These are phyloP conservation scores for Paraleonurus japonicus DNA, from an alignment of 257 asterid species.

Conservation along the genomic window DNA sequence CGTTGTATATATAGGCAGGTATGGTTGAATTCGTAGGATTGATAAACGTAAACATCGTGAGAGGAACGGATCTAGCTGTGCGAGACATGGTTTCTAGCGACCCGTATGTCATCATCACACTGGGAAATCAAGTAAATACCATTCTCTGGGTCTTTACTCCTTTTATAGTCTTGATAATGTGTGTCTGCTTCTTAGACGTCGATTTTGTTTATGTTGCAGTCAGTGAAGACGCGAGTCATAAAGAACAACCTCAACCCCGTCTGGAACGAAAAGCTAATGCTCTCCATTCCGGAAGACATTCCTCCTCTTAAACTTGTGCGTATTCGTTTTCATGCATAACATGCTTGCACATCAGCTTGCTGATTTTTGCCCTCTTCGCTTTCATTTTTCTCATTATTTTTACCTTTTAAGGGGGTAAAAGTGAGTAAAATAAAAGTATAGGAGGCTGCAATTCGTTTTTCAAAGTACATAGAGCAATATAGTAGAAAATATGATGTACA, in stretches of 20 bases:
- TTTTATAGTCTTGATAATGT: not conserved
- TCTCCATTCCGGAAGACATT: conserved; percentile 81
- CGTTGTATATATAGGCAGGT: conserved; percentile 68
- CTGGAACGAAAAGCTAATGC: conserved; percentile 90
- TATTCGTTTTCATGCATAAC: conserved; percentile 16
- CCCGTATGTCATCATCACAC: conserved; percentile 81
- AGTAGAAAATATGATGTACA: not conserved
- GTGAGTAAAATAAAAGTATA: not conserved
- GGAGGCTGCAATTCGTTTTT: not conserved
- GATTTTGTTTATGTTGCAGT: conserved; percentile 38
- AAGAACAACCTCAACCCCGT: conserved; percentile 93
- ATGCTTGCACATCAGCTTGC: not conserved
- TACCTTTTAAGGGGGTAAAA: not conserved
- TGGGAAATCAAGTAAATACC: conserved; percentile 73
- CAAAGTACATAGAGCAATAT: not conserved
- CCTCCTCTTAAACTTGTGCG: conserved; percentile 85
- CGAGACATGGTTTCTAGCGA: conserved; percentile 90
- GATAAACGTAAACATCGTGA: conserved; percentile 74
- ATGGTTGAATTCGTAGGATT: conserved; percentile 94
- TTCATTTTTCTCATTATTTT: too few relatives aligned
- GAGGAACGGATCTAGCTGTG: conserved; percentile 84
- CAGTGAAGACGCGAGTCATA: conserved; percentile 79
- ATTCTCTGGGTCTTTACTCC: not conserved
- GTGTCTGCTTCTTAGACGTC: conserved; percentile 1
- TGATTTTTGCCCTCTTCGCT: not conserved